Evolutionary conservation across 495 filamentous ascomycete genomes (phyloP).

Genomic region (Tetracladium marchalianum): DNA sequence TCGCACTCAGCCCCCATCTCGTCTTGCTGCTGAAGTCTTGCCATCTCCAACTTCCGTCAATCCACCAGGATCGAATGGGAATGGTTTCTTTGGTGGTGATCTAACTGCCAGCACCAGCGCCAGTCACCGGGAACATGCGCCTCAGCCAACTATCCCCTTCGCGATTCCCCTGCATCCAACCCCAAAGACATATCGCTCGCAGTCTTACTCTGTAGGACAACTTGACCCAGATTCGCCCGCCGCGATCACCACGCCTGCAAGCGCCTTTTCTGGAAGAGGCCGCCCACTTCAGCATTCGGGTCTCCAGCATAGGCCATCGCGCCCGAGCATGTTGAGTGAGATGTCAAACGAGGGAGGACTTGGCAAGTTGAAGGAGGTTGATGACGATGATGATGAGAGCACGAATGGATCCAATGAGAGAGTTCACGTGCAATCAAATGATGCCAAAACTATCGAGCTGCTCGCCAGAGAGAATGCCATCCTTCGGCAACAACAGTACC

Average conservation of each 20-base stretch:
- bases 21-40: conserved; percentile 63
- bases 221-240: conserved; percentile 59
- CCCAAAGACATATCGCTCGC: conserved; percentile 85
- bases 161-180: conserved; percentile 86
- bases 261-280: conserved; percentile 36
- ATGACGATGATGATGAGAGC: conserved; percentile 69
- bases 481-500: conserved; percentile 53
- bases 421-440: conserved; percentile 44
- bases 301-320: conserved; percentile 71
- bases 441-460: conserved; percentile 63
- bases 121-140: conserved; percentile 33
- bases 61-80: conserved; percentile 35
- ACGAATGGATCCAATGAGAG: conserved; percentile 52
- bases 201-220: conserved; percentile 95
- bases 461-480: conserved; percentile 64
- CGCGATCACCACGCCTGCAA: conserved; percentile 34
- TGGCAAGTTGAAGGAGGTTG: conserved; percentile 71
- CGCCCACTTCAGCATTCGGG: conserved; percentile 49
- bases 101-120: conserved; percentile 27
- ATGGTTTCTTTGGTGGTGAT: conserved; percentile 35
- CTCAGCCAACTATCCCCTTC: conserved; percentile 68
- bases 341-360: conserved; percentile 64
- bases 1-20: conserved; percentile 63
- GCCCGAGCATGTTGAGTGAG: conserved; percentile 78
- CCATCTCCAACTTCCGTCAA: conserved; percentile 65